Base-by-base conservation (phyloP, 768 basidiomycete species). In the Mycena vulgaris region DNA sequence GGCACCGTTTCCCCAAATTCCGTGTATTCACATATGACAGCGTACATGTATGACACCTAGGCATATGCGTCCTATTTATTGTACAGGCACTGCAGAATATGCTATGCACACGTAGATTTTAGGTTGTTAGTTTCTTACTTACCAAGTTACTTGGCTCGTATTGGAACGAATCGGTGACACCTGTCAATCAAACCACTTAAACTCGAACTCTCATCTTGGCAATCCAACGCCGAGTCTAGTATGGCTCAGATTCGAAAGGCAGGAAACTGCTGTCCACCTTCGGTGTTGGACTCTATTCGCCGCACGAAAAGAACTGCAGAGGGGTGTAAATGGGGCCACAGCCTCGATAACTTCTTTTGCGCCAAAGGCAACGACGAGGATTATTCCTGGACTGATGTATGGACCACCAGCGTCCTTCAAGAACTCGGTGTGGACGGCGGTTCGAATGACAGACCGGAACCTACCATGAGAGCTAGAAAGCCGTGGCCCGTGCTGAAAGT, bases 331-430 rank as follows among this genome's bases (percentile, higher is more conserved):
- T 70, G 69, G 69, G 69, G 69, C 13, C 59, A 70, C 60, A 62
- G 45, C 27, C 64, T 66, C 17, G 69, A 70, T 55, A 70, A 51
- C 30, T 70, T 70, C 47, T 70, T 66, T 25, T 61, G 58, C 39
- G 59, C 53, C 7, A 55, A 56, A 33, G n/a, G 59, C 21, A 49
- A 59, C 19, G 69, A 48, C 2, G 69, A 70, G 47, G 35, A 70
- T 14, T 70, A 70, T 35, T 28, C 63, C 8, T 70, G 69, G 69
- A 62, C 57, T 31, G 69, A 70, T 51, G 64, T 70, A 3, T 70
- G 69, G 69, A 70, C 69, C 9, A 70, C 69, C 7, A 70, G 69
- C n/a, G 64, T 66, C 19, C 64, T 70, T 17, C 42, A 66, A 21
- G 59, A 62, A 52, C 64, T 66, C 8, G 69, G 69, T 37, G 39